Base-by-base conservation (phyloP, 139 green algal genomes). In the Auxenochlorella pyrenoidosa region DNA sequence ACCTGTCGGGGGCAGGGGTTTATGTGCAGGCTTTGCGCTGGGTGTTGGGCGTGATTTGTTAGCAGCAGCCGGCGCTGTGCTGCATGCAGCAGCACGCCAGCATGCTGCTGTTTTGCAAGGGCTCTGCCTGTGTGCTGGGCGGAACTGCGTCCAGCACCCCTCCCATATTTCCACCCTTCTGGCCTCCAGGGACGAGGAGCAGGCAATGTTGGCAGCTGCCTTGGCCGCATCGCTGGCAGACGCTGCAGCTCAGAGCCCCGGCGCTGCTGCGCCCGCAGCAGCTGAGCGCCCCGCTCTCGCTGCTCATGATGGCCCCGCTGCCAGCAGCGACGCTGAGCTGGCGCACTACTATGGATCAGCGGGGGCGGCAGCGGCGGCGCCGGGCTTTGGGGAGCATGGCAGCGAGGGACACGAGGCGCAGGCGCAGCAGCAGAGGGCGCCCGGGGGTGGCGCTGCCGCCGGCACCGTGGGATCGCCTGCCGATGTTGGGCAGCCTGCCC, bases 201-300 rank as follows among this genome's bases (percentile, higher is more conserved):
- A 90, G 70, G 86, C 86, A 2, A 88, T 88, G 86, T 82, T 92
- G 38, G 89, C 81, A 2, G 71, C 68, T n/a, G 89, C 89, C 40
- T 82, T 92, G 44, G 83, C 79, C 40, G 89, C 81, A 2, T 92
- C 89, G 19, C 82, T 92, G 63, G 44, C 32, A 5, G 34, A 41
- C 22, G 32, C 51, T 44, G n/a, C 77, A 26, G n/a, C 40, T 71
- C 59, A 82, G 51, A 4, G 32, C 2, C 8, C n/a, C 0, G 44
- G 30, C 70, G 82, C 4, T 2, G n/a, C 8, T 0, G n/a, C 6
- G 3, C 47, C 36, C 60, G 82, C 38, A 44, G 65, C 16, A 65
- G 63, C 40, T 32, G 63, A 84, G 38, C 38, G 30, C 68, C 43
- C 16, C 0, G 13, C 32, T 10, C 59, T 38, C 15, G 43, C 43